A percentile compares a stretch with the other conserved stretches of the same genome.
phyloP scores from a whole-genome alignment of 768 basidiomycete species.

The Amanita polypyramis region DNA sequence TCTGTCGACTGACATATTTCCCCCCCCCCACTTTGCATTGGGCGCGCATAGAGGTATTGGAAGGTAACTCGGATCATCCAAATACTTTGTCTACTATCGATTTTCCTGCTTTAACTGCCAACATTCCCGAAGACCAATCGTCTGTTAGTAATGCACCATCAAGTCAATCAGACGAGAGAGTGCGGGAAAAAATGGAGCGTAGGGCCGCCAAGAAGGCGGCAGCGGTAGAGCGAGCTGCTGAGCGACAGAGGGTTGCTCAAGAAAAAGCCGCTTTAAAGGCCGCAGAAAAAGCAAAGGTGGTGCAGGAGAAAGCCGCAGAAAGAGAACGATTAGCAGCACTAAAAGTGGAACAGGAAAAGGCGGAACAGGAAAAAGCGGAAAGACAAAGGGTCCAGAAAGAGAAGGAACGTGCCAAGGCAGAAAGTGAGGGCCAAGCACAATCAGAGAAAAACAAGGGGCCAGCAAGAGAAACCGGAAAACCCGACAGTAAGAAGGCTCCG shows the following conservation, averaged over 20 bases:
- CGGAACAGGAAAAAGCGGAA: conserved; percentile 14
- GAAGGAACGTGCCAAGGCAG: conserved; percentile 26
- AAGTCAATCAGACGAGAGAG: conserved; percentile 3
- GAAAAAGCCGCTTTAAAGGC: conserved; percentile 48
- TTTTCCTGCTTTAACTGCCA: conserved; percentile 59
- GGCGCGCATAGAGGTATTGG: not conserved
- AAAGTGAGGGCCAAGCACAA: conserved; percentile 22
- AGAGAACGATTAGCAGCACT: conserved; percentile 34
- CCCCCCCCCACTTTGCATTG: conserved; percentile 21
- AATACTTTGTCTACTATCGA: conserved; percentile 56
- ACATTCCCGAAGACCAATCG: conserved; percentile 20
- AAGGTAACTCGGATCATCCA: conserved; percentile 28
- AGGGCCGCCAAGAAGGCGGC: conserved; percentile 58
- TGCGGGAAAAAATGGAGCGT: conserved; percentile 40
- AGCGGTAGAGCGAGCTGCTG: conserved; percentile 50
- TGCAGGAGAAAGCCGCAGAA: conserved; percentile 43
- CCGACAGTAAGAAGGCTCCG: conserved; percentile 17
- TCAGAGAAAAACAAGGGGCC: conserved; percentile 11
- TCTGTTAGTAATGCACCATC: conserved; percentile 12
- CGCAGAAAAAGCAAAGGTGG: conserved; percentile 42
- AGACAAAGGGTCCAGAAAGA: conserved; percentile 24
- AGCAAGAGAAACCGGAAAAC: conserved; percentile 18
- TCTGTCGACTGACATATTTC: conserved; percentile 27
- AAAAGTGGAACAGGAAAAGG: conserved; percentile 26
- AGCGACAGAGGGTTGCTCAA: conserved; percentile 44